Conservation (phyloP, 1,284 basidiomycete species). For the Cryptococcus maquisensis region DNA sequence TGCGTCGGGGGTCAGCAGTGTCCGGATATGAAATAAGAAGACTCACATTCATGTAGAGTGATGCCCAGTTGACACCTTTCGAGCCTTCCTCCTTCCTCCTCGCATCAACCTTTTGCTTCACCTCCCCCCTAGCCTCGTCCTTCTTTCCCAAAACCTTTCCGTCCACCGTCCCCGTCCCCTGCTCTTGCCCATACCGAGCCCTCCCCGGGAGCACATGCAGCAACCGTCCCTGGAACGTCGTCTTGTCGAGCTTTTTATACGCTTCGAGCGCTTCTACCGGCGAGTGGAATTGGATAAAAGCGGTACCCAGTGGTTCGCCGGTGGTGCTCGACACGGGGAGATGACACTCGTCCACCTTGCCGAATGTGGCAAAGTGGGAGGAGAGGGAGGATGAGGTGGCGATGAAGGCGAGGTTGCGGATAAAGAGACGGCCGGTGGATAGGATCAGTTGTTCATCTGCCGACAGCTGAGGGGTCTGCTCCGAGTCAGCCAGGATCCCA, state of each 20-base stretch:
- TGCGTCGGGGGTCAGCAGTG: slow-evolving; percentile 40
- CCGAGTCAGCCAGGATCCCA: not conserved
- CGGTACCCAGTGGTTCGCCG: slow-evolving; percentile 67
- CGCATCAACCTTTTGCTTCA: slow-evolving; percentile 59
- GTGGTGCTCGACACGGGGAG: slow-evolving; percentile 66
- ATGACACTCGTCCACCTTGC: slow-evolving; percentile 74
- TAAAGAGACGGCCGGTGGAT: slow-evolving; percentile 75
- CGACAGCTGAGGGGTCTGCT: slow-evolving; percentile 13
- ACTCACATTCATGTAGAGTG: slow-evolving; percentile 96
- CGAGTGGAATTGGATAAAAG: slow-evolving; percentile 72
- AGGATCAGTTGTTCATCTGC: slow-evolving; percentile 62
- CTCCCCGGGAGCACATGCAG: slow-evolving; percentile 78
- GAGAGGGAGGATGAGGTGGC: slow-evolving; percentile 70
- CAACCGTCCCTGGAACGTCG: slow-evolving; percentile 85
- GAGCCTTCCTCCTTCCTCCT: slow-evolving; percentile 70
- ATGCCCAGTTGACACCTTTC: slow-evolving; percentile 91
- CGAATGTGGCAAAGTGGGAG: slow-evolving; percentile 66
- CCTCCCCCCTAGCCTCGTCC: slow-evolving; percentile 59
- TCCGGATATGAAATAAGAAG: not conserved
- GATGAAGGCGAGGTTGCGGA: slow-evolving; percentile 85
- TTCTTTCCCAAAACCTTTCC: slow-evolving; percentile 46
- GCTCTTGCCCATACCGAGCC: slow-evolving; percentile 58
- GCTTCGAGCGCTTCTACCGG: slow-evolving; percentile 68
- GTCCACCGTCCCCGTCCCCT: slow-evolving; percentile 38
- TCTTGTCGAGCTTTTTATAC: slow-evolving; percentile 73